A percentile compares a stretch with the other conserved stretches of the same genome.
Conservation (phyloP, 1,284 basidiomycete genomes). For the Sparassis latifolia region DNA sequence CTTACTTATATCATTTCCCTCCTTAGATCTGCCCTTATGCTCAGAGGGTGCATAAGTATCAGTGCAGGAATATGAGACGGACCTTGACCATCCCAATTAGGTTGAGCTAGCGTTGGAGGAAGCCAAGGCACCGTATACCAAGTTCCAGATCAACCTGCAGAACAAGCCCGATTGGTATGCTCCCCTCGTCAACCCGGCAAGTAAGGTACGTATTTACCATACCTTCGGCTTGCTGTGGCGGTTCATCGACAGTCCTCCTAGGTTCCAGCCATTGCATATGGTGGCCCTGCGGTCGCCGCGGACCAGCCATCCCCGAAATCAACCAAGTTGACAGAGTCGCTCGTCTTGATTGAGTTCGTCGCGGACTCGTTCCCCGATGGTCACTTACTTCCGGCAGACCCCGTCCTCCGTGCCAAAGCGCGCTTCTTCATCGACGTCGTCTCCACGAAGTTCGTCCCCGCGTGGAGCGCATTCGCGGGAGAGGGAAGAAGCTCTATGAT, state of each 20-base stretch:
- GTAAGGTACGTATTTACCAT: conserved; percentile 40
- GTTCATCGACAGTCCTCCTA: not conserved
- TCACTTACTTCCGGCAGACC: conserved; percentile 44
- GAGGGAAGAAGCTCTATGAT: conserved; percentile 24
- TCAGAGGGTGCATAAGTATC: conserved; percentile 15
- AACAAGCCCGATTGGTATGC: conserved; percentile 66
- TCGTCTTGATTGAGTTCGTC: conserved; percentile 57
- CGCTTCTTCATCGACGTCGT: conserved; percentile 56
- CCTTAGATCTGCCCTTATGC: conserved; percentile 14
- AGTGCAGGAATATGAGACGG: too few species aligned
- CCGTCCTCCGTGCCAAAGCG: conserved; percentile 47
- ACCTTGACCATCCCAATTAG: conserved; percentile 20
- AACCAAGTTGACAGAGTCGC: conserved; percentile 53
- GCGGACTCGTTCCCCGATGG: conserved; percentile 46
- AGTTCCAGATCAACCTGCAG: conserved; percentile 47
- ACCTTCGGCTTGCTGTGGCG: not conserved
- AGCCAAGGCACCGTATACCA: conserved; percentile 39
- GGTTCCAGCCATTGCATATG: conserved; percentile 52
- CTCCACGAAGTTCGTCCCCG: conserved; percentile 37
- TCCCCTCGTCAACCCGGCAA: conserved; percentile 52
- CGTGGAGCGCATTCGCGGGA: conserved; percentile 16
- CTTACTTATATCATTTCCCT: not conserved
- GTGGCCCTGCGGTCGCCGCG: conserved; percentile 44
- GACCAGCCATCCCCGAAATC: conserved; percentile 52
- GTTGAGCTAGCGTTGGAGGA: conserved; percentile 55